Base-by-base conservation (phyloP, 2,329 filamentous ascomycete genomes). In the Hymenoscyphus linearis region DNA sequence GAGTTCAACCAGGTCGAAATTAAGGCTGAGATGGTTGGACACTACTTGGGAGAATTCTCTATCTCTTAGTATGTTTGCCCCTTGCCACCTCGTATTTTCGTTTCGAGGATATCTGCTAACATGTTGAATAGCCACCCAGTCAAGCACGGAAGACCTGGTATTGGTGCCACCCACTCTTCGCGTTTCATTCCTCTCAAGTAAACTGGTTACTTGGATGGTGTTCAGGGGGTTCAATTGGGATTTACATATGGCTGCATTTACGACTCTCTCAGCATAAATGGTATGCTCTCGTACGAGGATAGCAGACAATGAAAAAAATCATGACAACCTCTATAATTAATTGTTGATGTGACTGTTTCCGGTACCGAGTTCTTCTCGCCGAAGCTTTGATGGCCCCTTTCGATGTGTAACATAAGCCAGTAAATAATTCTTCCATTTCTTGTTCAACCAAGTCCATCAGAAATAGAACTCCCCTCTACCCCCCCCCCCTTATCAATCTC, bases 1-100 rank as follows among this genome's bases (percentile, higher is more conserved):
- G 93, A 98, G 83, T 99, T 99, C 90, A 99, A 99, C 89, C 93
- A 97, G 87, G 93, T 99, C 75, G 95, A 99, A 83, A 95, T 99
- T 85, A 97, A 97, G 89, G 95, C 95, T 74, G 95, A 99, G 87
- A 99, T 99, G 95, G 95, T 99, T 81, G 95, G 95, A 79, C 93
- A 98, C 86, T 97, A 97, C 86, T 86, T 99, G 72, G 95, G 85
- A 76, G 95, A 99, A 84, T 99, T 99, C 87, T 97, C 93, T 72
- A 99, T 99, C 85, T 95, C 93, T 84, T 99, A 99, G 91, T 96
- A 90, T 74, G 91, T 91, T 70, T 22, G 47, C 13, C 22, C 26
- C 10, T n/a, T 26, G 10, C 14, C 26, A 13, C 1, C 22, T 50
- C 22, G 18, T 3, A 2, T 37, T 44, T 14, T 44, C 55, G 22